Evolutionary conservation across 2,329 filamentous ascomycete genomes (phyloP).

Genomic region (Colletotrichum sp.): DNA sequence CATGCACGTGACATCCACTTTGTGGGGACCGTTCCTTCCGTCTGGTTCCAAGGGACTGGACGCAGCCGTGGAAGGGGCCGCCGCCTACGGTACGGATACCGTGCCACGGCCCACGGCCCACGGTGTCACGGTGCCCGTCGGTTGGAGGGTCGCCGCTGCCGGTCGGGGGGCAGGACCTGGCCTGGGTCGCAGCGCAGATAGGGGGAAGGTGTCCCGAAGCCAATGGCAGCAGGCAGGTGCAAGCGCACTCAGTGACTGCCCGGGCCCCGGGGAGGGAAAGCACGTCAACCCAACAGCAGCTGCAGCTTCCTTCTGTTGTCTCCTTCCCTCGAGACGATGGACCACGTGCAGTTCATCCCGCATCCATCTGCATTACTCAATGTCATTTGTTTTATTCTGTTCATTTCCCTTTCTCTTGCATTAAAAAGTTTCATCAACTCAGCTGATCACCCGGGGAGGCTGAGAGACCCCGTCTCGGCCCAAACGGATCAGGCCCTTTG

Average conservation of each 20-base stretch:
- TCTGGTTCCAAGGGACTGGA: not conserved
- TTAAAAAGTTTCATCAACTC: not conserved
- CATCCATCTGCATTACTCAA: not conserved
- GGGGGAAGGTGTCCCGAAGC: not conserved
- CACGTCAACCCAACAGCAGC: not conserved
- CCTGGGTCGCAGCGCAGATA: not conserved
- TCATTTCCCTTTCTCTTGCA: not conserved
- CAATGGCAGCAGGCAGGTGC: not conserved
- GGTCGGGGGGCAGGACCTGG: not conserved
- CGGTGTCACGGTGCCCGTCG: not conserved
- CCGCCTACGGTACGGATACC: not conserved
- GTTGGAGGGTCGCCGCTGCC: not conserved
- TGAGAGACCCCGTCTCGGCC: not conserved
- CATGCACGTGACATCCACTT: not conserved
- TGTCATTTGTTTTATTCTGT: not conserved
- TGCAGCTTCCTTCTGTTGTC: not conserved
- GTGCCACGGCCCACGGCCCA: not conserved
- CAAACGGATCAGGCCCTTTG: not conserved
- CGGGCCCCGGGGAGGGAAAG: not conserved
- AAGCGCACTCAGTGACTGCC: not conserved
- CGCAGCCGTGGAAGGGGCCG: not conserved
- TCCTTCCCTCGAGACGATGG: not conserved
- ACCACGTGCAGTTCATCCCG: not conserved
- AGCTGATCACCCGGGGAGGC: not conserved
- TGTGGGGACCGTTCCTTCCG: not conserved